Conservation (phyloP, 495 filamentous ascomycete genomes). For the Cercophora sp. region DNA sequence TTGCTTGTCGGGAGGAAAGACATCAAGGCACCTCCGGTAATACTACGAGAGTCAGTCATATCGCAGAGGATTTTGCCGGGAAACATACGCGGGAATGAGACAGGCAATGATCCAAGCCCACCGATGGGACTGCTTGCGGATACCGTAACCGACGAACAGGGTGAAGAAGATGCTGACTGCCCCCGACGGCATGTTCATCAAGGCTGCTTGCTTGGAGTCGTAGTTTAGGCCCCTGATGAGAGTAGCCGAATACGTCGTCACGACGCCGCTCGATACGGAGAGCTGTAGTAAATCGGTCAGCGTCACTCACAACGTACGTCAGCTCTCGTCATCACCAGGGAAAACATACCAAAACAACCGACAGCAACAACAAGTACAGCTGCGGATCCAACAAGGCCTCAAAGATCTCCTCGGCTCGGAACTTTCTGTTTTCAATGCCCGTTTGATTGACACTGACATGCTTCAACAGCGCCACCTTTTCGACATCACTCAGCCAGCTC, state of each 20-base stretch:
- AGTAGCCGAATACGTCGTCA: constrained; percentile 60
- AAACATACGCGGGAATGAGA: constrained; percentile 33
- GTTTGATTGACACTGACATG: constrained; percentile 40
- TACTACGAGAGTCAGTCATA: constrained; percentile 9
- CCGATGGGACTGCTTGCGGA: constrained; percentile 31
- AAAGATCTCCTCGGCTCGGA: constrained; percentile 39
- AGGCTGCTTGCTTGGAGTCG: constrained; percentile 44
- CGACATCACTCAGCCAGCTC: constrained; percentile 43
- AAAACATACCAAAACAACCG: constrained; percentile 22
- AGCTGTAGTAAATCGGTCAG: too few species aligned
- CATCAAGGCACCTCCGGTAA: constrained; percentile 56
- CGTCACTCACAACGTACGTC: too few species aligned
- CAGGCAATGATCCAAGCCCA: constrained; percentile 34
- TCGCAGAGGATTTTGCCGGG: not conserved
- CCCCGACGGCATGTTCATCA: constrained; percentile 59
- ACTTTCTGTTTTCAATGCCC: constrained; percentile 51
- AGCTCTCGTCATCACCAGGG: too few species aligned
- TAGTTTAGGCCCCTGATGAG: constrained; percentile 57
- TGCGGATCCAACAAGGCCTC: constrained; percentile 36
- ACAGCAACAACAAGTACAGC: constrained; percentile 29
- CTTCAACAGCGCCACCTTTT: constrained; percentile 45
- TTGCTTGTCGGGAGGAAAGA: constrained; percentile 51
- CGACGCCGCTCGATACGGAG: constrained; percentile 57
- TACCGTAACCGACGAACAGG: constrained; percentile 46
- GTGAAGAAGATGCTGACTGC: constrained; percentile 53